phyloP scores from a whole-genome alignment of 2,329 filamentous ascomycete species.

The Cadophora malorum region DNA sequence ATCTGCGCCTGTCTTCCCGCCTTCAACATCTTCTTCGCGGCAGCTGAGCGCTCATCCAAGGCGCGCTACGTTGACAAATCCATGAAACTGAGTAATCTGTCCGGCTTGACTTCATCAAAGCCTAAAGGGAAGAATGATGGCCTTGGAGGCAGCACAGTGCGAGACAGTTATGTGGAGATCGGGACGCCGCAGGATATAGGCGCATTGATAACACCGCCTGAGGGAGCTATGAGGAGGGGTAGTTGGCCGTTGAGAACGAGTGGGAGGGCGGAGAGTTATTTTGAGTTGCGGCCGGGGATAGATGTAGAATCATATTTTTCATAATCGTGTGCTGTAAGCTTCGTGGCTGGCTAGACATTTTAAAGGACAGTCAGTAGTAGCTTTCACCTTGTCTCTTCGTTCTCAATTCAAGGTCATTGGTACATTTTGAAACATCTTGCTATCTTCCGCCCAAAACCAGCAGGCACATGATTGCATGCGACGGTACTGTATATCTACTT shows the following conservation, averaged over 20 bases:
- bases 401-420: no score
- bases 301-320: no score
- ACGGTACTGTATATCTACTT: no score
- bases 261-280: background rate
- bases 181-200: background rate
- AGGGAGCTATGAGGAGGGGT: background rate
- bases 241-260: background rate
- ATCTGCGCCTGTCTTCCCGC: conserved; percentile 7
- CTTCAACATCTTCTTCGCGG: conserved; percentile 6
- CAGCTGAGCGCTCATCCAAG: background rate
- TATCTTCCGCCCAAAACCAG: no score
- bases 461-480: no score
- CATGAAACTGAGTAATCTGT: background rate
- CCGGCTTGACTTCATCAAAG: background rate
- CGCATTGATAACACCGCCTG: background rate
- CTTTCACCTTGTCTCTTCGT: no score
- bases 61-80: background rate
- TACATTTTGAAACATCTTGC: no score
- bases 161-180: conserved; percentile 3
- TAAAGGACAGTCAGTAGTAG: no score
- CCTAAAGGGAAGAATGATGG: background rate
- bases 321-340: no score
- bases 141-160: background rate
- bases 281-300: background rate
- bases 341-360: no score